Evolutionary conservation across 192 early-diverging fungal genomes (phyloP).

Genomic region (Neocallimastix lanati): DNA sequence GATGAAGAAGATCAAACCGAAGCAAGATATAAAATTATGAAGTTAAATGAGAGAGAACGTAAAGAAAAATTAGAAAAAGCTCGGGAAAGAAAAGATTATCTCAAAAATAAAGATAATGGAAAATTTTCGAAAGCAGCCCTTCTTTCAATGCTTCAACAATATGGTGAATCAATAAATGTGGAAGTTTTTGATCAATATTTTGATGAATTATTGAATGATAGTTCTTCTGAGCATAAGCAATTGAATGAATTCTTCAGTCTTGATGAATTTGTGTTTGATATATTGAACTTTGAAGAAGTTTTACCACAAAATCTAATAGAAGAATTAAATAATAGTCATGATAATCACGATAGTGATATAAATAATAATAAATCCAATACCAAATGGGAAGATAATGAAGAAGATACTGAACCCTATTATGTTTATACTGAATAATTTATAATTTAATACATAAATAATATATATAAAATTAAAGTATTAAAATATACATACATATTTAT

Average conservation of each 20-base stretch:
- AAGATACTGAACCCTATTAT: background rate
- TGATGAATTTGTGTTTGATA: conserved; percentile 18
- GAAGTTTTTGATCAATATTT: conserved; percentile 12
- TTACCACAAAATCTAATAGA: background rate
- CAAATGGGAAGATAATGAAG: no score
- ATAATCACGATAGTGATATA: background rate
- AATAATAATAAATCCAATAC: background rate
- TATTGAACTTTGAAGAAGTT: conserved; percentile 12
- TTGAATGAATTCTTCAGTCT: conserved; percentile 16
- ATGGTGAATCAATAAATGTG: conserved; percentile 12
- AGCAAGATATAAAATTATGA: background rate
- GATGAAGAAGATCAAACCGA: conserved; percentile 1
- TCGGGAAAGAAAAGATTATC: background rate
- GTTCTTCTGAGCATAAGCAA: conserved; percentile 12
- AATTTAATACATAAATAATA: no score
- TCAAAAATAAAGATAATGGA: background rate
- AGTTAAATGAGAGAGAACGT: background rate
- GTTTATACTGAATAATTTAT: background rate
- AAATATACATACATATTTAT: no score
- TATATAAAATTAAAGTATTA: no score
- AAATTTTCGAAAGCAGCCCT: conserved; percentile 13
- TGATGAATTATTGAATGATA: conserved; percentile 12
- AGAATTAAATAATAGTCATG: background rate
- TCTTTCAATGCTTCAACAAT: conserved; percentile 28
- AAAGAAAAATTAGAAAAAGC: background rate